phyloP scores from a whole-genome alignment of 1,284 basidiomycete species.

The Cystobasidium sp. region DNA sequence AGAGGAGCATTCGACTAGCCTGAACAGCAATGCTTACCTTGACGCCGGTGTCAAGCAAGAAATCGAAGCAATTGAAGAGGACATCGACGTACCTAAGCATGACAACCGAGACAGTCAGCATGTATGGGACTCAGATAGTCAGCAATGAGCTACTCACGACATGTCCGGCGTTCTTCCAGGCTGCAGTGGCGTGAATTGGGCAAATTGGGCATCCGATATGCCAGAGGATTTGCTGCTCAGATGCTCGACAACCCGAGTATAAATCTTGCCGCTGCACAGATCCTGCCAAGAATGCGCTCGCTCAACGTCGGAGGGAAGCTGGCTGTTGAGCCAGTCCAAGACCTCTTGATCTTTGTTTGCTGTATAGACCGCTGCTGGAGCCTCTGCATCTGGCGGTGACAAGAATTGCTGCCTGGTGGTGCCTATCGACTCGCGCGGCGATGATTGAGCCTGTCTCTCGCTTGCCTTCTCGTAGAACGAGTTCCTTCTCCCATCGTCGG shows the following conservation, averaged over 20 bases:
- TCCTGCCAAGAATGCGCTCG: slow-evolving; percentile 62
- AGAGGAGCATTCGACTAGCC: neutral
- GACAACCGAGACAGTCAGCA: slow-evolving; percentile 54
- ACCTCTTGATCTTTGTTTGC: slow-evolving; percentile 59
- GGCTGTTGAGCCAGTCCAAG: slow-evolving; percentile 82
- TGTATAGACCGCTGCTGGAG: slow-evolving; percentile 11
- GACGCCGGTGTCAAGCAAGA: slow-evolving; percentile 82
- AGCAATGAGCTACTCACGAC: slow-evolving; percentile 32
- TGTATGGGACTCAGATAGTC: neutral
- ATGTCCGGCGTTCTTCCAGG: slow-evolving; percentile 43
- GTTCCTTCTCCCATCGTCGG: slow-evolving; percentile 20
- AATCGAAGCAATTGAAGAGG: slow-evolving; percentile 84
- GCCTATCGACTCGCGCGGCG: slow-evolving; percentile 5
- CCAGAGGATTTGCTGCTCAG: slow-evolving; percentile 33
- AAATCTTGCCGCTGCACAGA: slow-evolving; percentile 42
- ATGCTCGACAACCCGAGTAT: slow-evolving; percentile 57
- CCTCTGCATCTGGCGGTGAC: neutral
- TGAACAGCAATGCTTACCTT: slow-evolving; percentile 57
- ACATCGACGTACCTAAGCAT: slow-evolving; percentile 68
- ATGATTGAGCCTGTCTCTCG: slow-evolving; percentile 21
- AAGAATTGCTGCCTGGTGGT: slow-evolving; percentile 15
- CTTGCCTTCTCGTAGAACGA: slow-evolving; percentile 24
- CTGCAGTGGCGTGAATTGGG: slow-evolving; percentile 41
- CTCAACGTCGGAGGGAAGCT: slow-evolving; percentile 69
- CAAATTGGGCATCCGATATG: slow-evolving; percentile 48